Evolutionary conservation across 2,329 filamentous ascomycete genomes (phyloP).

Genomic region (Plectosphaerella sp.): DNA sequence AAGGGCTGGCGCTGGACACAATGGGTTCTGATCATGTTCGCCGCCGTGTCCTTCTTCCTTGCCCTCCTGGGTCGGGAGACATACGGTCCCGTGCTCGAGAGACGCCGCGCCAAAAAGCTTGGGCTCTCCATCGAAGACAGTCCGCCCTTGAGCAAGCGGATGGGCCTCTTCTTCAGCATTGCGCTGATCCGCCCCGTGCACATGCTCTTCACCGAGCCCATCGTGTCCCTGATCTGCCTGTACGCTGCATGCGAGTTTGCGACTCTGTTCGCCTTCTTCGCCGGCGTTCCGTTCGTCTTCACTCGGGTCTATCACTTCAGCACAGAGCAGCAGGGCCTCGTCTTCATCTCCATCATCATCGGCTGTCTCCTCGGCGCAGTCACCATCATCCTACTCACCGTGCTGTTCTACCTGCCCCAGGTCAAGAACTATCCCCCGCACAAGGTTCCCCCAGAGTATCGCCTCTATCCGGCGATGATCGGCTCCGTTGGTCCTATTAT

Average conservation of each 20-base stretch:
- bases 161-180: conserved; percentile 28
- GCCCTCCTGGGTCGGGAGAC: conserved; percentile 45
- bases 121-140: conserved; percentile 19
- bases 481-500: conserved; percentile 49
- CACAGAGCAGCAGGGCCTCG: conserved; percentile 34
- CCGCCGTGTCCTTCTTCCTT: conserved; percentile 28
- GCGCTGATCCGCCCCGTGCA: conserved; percentile 46
- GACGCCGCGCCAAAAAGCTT: conserved; percentile 29
- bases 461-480: conserved; percentile 54
- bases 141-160: conserved; percentile 15
- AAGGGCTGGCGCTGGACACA: conserved; percentile 51
- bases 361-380: conserved; percentile 39
- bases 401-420: conserved; percentile 34
- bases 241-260: conserved; percentile 48
- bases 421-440: conserved; percentile 23
- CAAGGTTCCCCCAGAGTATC: conserved; percentile 47
- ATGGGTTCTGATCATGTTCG: conserved; percentile 36
- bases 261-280: conserved; percentile 49
- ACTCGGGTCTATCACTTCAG: conserved; percentile 37
- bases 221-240: conserved; percentile 50
- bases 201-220: conserved; percentile 60
- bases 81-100: conserved; percentile 47
- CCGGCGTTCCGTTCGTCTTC: conserved; percentile 45
- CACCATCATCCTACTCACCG: conserved; percentile 35
- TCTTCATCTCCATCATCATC: conserved; percentile 40